Evolutionary conservation across 306 rosid species (phyloP), one percentile per base, ranked within the genome.

Genomic region (Begonia masoniana): DNA sequence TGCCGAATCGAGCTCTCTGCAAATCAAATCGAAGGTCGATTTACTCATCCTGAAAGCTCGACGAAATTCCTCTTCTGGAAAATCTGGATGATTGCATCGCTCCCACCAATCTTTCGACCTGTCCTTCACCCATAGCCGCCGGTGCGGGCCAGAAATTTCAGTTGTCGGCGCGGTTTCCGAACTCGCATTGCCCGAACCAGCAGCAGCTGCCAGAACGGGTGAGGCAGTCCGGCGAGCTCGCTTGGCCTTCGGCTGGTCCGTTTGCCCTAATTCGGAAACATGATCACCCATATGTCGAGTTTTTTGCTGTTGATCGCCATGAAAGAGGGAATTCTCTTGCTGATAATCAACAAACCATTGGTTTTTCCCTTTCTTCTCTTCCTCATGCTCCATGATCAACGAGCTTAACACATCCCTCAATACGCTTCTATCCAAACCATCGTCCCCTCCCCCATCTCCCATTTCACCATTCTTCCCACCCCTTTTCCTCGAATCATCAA

Each of bases 61-160:
- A 53, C 70, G 55, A 60, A 87, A 87, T 11, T 87, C 91, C 0
- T 75, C 70, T 0, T 87, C 94, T 0, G 87, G 82, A 41, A 76
- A 78, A 7, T 74, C 79, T 0, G 94, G 96, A 49, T 55, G 63
- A 72, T 69, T 79, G 55, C 73, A 72, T 2, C 57, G 55, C 0
- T 83, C 83, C 94, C 96, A 87, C 94, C 91, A 87, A 35, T 78
- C 94, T 47, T 76, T 80, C 2, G 91, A 77, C 39, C 94, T 63
- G 72, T 87, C 78, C 66, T 87, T 87, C 21, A 87, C 94, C 96
- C 94, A 87, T 15, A 87, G 43, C 39, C 96, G 69, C 3, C 94
- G 81, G 12, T 71, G 81, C 10, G 65, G 74, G 15, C 58, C 69
- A 2, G 54, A 7, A 17, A 13, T 15, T 14, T 50, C 19, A 15